Evolutionary conservation across 192 early-diverging fungal species (phyloP).

Genomic region (Linnemannia schmuckeri): DNA sequence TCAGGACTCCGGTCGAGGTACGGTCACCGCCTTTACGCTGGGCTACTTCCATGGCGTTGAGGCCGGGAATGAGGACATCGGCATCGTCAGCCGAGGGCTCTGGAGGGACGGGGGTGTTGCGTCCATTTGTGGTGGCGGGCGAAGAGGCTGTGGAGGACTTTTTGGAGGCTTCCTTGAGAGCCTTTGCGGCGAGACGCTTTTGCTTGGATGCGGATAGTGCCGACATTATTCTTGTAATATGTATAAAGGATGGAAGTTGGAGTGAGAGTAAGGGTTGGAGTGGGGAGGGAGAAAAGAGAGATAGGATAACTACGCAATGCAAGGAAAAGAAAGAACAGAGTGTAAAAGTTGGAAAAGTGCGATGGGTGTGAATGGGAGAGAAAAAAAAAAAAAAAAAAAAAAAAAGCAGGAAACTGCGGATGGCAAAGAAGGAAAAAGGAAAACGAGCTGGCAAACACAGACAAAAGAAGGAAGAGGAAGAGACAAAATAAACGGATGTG

Average conservation of each 20-base stretch:
- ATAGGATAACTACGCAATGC: background rate
- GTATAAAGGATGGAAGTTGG: background rate
- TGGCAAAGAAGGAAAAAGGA: background rate
- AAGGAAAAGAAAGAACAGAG: background rate
- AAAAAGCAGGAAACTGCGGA: conserved; percentile 22
- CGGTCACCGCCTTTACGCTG: conserved; percentile 84
- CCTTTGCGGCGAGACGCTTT: conserved; percentile 84
- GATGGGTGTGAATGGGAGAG: background rate
- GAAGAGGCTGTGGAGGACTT: conserved; percentile 56
- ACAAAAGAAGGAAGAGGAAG: too few relatives aligned
- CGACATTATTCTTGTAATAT: conserved; percentile 23
- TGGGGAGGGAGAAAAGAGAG: conserved; percentile 3
- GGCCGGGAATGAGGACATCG: conserved; percentile 28
- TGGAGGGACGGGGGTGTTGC: conserved; percentile 40
- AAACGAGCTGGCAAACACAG: background rate
- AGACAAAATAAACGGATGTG: too few relatives aligned
- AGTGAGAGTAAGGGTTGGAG: background rate
- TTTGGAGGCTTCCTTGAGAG: conserved; percentile 66
- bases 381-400: background rate
- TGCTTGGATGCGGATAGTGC: conserved; percentile 79
- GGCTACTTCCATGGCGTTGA: conserved; percentile 62
- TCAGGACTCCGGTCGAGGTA: conserved; percentile 91
- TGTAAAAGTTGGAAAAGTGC: background rate
- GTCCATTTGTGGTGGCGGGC: conserved; percentile 51
- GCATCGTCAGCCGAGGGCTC: conserved; percentile 21